These are phyloP conservation scores for Eimeria acervulina DNA, from an alignment of 169 alveolate species.

Conservation along the genomic window DNA sequence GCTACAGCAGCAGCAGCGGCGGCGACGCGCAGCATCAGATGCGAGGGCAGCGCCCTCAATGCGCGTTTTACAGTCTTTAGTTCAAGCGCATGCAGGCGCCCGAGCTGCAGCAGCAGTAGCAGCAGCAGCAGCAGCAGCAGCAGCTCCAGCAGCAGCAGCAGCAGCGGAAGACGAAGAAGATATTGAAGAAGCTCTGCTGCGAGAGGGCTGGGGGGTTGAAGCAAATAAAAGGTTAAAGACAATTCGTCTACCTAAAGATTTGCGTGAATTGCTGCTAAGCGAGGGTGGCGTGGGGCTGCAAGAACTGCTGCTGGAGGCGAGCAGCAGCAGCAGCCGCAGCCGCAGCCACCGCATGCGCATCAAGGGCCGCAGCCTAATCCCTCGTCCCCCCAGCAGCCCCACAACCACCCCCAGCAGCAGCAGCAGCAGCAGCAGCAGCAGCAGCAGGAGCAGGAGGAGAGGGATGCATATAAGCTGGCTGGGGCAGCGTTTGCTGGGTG, in stretches of 20 bases:
- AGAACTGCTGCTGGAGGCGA: constrained; percentile 19
- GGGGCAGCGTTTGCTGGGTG: no score
- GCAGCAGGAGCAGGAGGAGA: neutral
- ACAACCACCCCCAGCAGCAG: neutral
- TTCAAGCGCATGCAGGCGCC: constrained; percentile 2
- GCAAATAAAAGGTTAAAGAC: neutral
- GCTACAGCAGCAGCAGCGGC: constrained; percentile 71
- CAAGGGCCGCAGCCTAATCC: neutral
- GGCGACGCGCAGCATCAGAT: neutral
- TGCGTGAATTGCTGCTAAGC: neutral
- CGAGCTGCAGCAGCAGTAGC: constrained; percentile 22
- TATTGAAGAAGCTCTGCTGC: neutral
- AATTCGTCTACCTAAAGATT: neutral
- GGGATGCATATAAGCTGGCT: no score
- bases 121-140: neutral
- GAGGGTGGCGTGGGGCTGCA: constrained; percentile 46
- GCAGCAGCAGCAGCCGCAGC: neutral
- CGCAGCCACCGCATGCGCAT: neutral
- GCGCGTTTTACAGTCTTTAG: neutral
- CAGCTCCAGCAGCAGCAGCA: neutral
- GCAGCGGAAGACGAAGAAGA: neutral
- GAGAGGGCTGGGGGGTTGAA: neutral
- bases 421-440: neutral
- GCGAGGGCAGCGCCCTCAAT: neutral
- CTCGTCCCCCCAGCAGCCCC: neutral